phyloP scores from a whole-genome alignment of 2,329 filamentous ascomycete species.

The Ascochyta koolunga region DNA sequence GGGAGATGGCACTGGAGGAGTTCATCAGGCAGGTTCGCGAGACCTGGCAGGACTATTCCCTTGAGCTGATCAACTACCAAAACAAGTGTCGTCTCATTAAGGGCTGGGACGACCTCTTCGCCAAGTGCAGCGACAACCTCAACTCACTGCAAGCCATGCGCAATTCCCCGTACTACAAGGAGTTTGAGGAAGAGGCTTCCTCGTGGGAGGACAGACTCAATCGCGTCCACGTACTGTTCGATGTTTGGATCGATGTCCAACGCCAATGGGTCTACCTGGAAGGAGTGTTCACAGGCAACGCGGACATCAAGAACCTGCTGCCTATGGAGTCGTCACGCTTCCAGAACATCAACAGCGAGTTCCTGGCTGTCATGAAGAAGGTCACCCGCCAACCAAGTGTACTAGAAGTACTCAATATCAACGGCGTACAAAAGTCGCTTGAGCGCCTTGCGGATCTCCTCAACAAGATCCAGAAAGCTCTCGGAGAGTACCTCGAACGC shows the following conservation, averaged over 20 bases:
- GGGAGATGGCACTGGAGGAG: conserved; percentile 99
- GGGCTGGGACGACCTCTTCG: conserved; percentile 97
- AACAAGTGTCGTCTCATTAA: conserved; percentile 97
- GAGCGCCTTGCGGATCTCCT: conserved; percentile 95
- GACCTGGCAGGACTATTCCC: conserved; percentile 92
- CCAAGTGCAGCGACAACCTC: conserved; percentile 96
- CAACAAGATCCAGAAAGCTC: conserved; percentile 98
- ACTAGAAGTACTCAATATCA: conserved; percentile 93
- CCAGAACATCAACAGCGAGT: conserved; percentile 99
- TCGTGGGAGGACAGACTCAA: conserved; percentile 99
- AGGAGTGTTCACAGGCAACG: conserved; percentile 97
- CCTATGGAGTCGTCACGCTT: conserved; percentile 97
- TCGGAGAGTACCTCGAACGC: conserved; percentile 97
- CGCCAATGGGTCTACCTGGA: conserved; percentile 99
- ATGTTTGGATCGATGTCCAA: conserved; percentile 99
- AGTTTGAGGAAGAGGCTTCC: conserved; percentile 96
- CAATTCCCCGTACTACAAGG: conserved; percentile 98
- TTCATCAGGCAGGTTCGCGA: conserved; percentile 96
- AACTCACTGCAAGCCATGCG: conserved; percentile 99
- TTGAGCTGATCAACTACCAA: conserved; percentile 96
- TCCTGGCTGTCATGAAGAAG: conserved; percentile 99
- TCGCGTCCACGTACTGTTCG: conserved; percentile 94
- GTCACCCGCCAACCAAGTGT: conserved; percentile 96
- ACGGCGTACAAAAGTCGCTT: conserved; percentile 92
- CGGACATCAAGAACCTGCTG: conserved; percentile 96